phyloP scores from a whole-genome alignment of 495 filamentous ascomycete species.

The Beverwykella pulmonaria region DNA sequence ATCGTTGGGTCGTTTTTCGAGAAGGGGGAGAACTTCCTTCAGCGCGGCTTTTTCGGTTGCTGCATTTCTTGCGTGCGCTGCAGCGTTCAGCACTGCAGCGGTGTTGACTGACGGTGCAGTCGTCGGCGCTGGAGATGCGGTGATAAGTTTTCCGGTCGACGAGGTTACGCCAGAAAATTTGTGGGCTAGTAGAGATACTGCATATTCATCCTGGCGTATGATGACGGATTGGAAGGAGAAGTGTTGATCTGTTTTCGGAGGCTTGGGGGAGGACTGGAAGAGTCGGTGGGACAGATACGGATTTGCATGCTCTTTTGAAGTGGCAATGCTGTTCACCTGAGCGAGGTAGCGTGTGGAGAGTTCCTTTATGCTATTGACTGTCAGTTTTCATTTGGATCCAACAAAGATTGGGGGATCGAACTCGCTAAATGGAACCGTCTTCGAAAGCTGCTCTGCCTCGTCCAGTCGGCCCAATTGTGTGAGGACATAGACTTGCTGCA shows the following conservation, averaged over 20 bases:
- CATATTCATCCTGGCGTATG: slow-evolving; percentile 69
- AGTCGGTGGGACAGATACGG: slow-evolving; percentile 76
- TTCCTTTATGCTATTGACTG: slow-evolving; percentile 67
- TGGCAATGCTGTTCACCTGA: slow-evolving; percentile 72
- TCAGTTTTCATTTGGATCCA: slow-evolving; percentile 37
- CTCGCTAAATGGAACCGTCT: slow-evolving; percentile 65
- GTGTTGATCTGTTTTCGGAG: slow-evolving; percentile 66
- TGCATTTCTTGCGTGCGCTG: slow-evolving; percentile 65
- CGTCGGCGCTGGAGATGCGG: slow-evolving; percentile 56
- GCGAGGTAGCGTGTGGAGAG: slow-evolving; percentile 75
- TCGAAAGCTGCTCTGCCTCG: slow-evolving; percentile 69
- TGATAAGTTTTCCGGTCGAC: slow-evolving; percentile 64
- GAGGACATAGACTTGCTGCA: slow-evolving; percentile 84
- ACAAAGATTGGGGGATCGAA: slow-evolving; percentile 47
- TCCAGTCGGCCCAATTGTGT: slow-evolving; percentile 69
- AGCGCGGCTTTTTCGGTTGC: slow-evolving; percentile 67
- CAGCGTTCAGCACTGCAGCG: slow-evolving; percentile 77
- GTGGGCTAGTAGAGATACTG: slow-evolving; percentile 72
- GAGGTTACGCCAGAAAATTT: slow-evolving; percentile 75
- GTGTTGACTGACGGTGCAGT: slow-evolving; percentile 61
- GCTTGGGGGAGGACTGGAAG: slow-evolving; percentile 59
- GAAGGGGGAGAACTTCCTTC: slow-evolving; percentile 71
- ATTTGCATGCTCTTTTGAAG: slow-evolving; percentile 63
- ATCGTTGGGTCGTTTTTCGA: slow-evolving; percentile 77
- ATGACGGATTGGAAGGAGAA: slow-evolving; percentile 76